Percentiles rank a stretch among this genome's conserved stretches.
Evolutionary conservation across 306 rosid species (phyloP).

Genomic region (Medicago ruthenica): DNA sequence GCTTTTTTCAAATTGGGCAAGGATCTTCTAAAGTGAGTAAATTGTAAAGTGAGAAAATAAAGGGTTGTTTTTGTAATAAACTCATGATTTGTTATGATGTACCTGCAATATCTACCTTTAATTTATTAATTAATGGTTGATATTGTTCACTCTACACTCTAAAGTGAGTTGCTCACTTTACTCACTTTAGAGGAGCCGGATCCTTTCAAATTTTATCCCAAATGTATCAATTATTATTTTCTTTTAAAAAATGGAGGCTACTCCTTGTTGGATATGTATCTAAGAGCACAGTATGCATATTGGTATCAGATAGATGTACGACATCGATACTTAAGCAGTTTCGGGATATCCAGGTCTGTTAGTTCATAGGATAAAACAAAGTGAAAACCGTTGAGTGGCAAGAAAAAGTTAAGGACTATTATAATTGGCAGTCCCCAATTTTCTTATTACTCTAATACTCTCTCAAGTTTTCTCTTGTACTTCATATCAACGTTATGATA

Average conservation of each 20-base stretch:
- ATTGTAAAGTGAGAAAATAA: too few relatives aligned
- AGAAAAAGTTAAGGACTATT: background rate
- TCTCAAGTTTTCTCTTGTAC: background rate
- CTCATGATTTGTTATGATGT: too few relatives aligned
- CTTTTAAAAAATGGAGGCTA: background rate
- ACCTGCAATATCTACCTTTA: too few relatives aligned
- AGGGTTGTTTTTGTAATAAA: too few relatives aligned
- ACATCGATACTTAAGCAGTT: background rate
- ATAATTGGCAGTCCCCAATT: background rate
- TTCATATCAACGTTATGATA: slow-evolving; percentile 2
- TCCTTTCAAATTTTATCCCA: background rate
- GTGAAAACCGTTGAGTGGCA: background rate
- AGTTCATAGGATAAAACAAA: background rate
- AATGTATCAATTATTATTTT: background rate
- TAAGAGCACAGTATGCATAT: background rate
- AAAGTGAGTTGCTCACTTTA: too few relatives aligned
- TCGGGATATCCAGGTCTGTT: background rate
- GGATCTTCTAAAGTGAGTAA: too few relatives aligned
- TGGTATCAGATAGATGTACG: background rate
- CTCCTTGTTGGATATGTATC: background rate
- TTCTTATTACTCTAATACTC: background rate
- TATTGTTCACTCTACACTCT: too few relatives aligned
- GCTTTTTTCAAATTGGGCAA: background rate
- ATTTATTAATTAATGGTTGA: too few relatives aligned
- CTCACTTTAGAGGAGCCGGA: too few relatives aligned